These are phyloP conservation scores for Corrigiola litoralis DNA, from an alignment of 179 eudicot species.

Conservation along the genomic window DNA sequence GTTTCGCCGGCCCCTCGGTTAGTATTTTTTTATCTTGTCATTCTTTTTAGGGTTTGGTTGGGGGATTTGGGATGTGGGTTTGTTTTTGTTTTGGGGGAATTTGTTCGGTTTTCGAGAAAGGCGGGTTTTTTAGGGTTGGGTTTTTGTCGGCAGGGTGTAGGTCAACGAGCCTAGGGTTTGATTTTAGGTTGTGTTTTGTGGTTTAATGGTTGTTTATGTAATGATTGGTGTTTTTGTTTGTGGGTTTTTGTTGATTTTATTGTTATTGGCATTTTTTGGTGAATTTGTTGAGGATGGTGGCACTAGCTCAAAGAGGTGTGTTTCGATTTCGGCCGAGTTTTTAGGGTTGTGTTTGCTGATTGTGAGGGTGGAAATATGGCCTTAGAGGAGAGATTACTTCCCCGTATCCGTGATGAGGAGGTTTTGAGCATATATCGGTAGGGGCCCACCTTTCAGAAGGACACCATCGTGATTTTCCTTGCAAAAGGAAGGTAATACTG, in stretches of 20 bases:
- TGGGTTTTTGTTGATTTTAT: not conserved
- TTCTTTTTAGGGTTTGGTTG: not conserved
- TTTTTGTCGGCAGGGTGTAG: not conserved
- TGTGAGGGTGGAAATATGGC: not conserved
- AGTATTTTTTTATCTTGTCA: not conserved
- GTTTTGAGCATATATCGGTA: too few relatives aligned
- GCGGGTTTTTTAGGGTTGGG: not conserved
- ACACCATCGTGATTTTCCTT: too few relatives aligned
- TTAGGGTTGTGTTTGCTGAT: not conserved
- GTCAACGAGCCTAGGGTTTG: conserved; percentile 7
- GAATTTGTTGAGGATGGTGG: not conserved
- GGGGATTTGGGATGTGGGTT: not conserved
- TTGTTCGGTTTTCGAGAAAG: not conserved
- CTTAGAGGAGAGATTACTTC: not conserved
- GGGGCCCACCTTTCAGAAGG: too few relatives aligned
- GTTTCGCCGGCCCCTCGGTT: conserved; percentile 60
- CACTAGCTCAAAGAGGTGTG: not conserved
- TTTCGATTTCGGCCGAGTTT: not conserved
- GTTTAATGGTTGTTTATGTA: not conserved
- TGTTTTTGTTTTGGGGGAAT: not conserved
- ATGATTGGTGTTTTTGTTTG: not conserved
- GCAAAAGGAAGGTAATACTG: too few relatives aligned
- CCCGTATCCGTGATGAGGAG: too few relatives aligned
- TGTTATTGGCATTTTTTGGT: not conserved
- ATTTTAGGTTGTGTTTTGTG: not conserved